A percentile compares a stretch with the other conserved stretches of the same genome.
These are phyloP conservation scores for Ceratocystis variospora DNA, from an alignment of 2,329 filamentous ascomycete species.

Conservation along the genomic window DNA sequence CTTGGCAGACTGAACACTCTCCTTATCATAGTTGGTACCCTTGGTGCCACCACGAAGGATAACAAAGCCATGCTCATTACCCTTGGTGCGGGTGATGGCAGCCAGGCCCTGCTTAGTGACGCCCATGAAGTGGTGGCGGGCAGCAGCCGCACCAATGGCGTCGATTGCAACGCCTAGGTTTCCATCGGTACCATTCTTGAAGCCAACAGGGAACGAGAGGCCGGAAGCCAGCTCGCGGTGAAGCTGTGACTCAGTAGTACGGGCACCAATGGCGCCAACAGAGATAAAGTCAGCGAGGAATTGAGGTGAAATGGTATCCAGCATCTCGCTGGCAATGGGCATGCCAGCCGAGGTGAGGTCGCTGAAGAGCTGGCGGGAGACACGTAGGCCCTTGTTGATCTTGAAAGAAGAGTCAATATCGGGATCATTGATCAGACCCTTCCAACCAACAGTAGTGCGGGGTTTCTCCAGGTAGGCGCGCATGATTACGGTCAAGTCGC, in stretches of 20 bases:
- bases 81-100: conserved; percentile 81
- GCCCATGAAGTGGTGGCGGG: conserved; percentile 94
- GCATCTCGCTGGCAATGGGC: conserved; percentile 95
- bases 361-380: conserved; percentile 85
- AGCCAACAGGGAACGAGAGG: conserved; percentile 92
- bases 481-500: conserved; percentile 89
- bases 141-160: conserved; percentile 73
- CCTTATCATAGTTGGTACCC: conserved; percentile 86
- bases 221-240: conserved; percentile 93
- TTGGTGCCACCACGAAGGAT: conserved; percentile 84
- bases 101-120: conserved; percentile 96
- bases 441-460: conserved; percentile 95
- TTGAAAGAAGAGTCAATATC: conserved; percentile 95
- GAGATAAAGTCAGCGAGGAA: conserved; percentile 94
- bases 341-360: conserved; percentile 78
- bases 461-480: conserved; percentile 98
- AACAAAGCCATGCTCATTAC: conserved; percentile 95
- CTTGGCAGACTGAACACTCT: conserved; percentile 65
- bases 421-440: conserved; percentile 96
- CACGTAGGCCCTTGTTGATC: conserved; percentile 94
- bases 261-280: conserved; percentile 85
- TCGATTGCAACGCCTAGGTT: conserved; percentile 84
- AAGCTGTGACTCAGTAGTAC: conserved; percentile 91
- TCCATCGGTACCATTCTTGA: conserved; percentile 98
- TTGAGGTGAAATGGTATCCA: conserved; percentile 96